Conservation (phyloP, 2,329 filamentous ascomycete species). For the Cladosporium oxysporum region DNA sequence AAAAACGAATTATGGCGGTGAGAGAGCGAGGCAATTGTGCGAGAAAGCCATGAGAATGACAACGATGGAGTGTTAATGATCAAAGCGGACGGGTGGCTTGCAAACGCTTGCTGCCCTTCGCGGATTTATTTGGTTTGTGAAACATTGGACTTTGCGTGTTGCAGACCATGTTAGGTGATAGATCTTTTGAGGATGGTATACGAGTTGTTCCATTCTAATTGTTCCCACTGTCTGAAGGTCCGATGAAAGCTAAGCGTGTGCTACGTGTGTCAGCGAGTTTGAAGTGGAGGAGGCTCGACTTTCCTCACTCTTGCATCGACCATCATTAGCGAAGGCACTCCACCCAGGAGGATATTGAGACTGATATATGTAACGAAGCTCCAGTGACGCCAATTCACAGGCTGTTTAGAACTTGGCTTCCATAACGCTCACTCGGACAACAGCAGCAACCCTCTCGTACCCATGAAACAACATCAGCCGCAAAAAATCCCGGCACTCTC, state of each 20-base stretch:
- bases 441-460: neutral
- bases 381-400: neutral
- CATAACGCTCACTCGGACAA: neutral
- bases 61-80: neutral
- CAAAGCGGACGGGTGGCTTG: neutral
- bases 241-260: neutral
- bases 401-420: neutral
- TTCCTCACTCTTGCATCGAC: neutral
- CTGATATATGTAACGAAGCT: neutral
- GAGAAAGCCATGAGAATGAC: neutral
- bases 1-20: conserved; percentile 15
- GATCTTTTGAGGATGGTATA: conserved; percentile 17
- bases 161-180: conserved; percentile 14
- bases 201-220: conserved; percentile 6
- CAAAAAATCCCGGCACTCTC: neutral
- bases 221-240: neutral
- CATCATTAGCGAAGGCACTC: neutral
- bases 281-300: neutral
- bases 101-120: neutral
- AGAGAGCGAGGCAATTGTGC: conserved; percentile 7
- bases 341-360: neutral
- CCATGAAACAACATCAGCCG: neutral
- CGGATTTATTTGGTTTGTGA: conserved; percentile 4
- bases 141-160: neutral
- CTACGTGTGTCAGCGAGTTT: neutral